Percentiles rank a stretch among this genome's conserved stretches.
phyloP scores from a whole-genome alignment of 768 basidiomycete species.

The Mycena venus region DNA sequence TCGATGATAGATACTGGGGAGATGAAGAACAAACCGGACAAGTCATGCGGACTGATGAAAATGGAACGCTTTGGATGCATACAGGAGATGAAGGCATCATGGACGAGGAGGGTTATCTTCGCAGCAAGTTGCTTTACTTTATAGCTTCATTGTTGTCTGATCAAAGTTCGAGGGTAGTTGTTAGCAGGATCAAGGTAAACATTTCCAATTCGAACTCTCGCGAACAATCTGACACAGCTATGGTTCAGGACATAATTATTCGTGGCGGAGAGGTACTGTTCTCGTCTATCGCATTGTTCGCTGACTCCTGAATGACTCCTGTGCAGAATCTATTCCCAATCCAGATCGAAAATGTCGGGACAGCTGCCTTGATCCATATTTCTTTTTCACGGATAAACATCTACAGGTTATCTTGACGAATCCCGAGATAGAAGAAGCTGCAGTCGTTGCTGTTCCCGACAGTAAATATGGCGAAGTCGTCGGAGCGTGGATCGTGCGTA shows the following conservation, averaged over 20 bases:
- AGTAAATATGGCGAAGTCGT: constrained; percentile 81
- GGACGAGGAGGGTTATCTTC: constrained; percentile 85
- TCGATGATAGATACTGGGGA: constrained; percentile 74
- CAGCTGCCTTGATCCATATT: constrained; percentile 44
- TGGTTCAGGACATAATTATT: constrained; percentile 80
- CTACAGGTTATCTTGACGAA: constrained; percentile 28
- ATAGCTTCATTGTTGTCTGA: neutral
- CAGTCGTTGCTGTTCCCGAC: constrained; percentile 81
- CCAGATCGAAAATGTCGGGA: constrained; percentile 85
- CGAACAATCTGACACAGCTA: neutral
- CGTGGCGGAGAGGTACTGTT: constrained; percentile 82
- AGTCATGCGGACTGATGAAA: constrained; percentile 68
- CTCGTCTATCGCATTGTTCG: constrained; percentile 19
- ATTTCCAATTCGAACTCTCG: neutral
- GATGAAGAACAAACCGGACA: constrained; percentile 75
- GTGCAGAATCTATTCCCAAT: constrained; percentile 86
- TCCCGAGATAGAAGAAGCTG: constrained; percentile 72
- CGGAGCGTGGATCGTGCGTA: constrained; percentile 81
- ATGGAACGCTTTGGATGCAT: constrained; percentile 82
- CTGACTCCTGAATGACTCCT: neutral
- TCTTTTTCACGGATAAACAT: neutral
- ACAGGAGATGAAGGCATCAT: constrained; percentile 87
- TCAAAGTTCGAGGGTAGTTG: constrained; percentile 60
- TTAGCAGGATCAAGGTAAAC: constrained; percentile 82
- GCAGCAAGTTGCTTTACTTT: constrained; percentile 59